phyloP scores from a whole-genome alignment of 495 filamentous ascomycete genomes.

The Saxophila tyrrhenica region DNA sequence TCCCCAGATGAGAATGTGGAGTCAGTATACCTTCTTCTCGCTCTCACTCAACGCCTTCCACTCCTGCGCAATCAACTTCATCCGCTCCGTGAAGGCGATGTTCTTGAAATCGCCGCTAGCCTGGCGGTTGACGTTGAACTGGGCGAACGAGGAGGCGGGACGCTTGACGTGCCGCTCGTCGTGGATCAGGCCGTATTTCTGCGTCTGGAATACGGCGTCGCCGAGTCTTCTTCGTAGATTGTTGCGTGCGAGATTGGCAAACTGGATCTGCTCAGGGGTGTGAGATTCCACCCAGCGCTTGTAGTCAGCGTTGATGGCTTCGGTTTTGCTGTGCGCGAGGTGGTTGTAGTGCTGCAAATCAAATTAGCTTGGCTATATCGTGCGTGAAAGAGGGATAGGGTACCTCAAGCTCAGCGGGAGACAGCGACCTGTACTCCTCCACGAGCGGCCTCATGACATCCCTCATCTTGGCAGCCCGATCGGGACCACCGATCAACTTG shows the following conservation, averaged over 20 bases:
- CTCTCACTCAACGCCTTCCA: slow-evolving; percentile 43
- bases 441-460: neutral
- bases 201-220: neutral
- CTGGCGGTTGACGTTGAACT: slow-evolving; percentile 39
- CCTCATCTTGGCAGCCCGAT: neutral
- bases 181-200: slow-evolving; percentile 9
- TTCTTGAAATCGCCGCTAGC: slow-evolving; percentile 38
- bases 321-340: slow-evolving; percentile 38
- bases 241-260: slow-evolving; percentile 54
- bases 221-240: slow-evolving; percentile 27
- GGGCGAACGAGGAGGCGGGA: slow-evolving; percentile 29
- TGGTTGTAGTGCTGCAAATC: slow-evolving; percentile 37
- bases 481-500: neutral
- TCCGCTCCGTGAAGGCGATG: slow-evolving; percentile 22
- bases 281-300: slow-evolving; percentile 49
- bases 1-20: neutral
- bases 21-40: slow-evolving; percentile 45
- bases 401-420: slow-evolving; percentile 15
- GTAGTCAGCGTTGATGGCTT: slow-evolving; percentile 35
- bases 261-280: slow-evolving; percentile 43
- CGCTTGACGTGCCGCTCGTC: slow-evolving; percentile 52
- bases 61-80: slow-evolving; percentile 33
- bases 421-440: slow-evolving; percentile 1
- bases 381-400: no score
- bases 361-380: neutral